Conservation (phyloP, 2,329 filamentous ascomycete species). For the Emydomyces testavorans region DNA sequence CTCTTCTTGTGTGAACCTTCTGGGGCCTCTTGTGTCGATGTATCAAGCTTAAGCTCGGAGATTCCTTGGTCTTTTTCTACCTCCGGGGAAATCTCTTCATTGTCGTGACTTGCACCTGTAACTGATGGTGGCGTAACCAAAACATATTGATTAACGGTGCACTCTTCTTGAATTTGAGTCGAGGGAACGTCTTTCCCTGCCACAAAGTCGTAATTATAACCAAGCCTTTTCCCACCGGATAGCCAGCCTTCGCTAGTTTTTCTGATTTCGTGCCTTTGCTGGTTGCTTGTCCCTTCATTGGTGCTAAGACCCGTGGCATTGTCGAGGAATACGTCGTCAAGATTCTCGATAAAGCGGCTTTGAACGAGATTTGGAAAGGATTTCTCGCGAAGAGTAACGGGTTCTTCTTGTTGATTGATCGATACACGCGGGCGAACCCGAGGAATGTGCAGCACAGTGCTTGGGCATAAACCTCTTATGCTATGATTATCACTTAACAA, state of each 20-base stretch:
- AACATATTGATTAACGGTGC: not conserved
- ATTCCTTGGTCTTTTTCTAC: not conserved
- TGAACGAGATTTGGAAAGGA: slow-evolving; percentile 11
- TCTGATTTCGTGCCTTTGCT: not conserved
- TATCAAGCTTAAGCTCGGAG: not conserved
- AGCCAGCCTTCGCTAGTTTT: slow-evolving; percentile 32
- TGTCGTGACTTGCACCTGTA: not conserved
- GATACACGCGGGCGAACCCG: not conserved
- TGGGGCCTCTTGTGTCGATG: not conserved
- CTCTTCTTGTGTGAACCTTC: not conserved
- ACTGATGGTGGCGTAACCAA: not conserved
- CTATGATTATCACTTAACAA: not conserved
- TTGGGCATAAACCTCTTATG: not conserved
- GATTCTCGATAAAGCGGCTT: slow-evolving; percentile 29
- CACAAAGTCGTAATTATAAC: slow-evolving; percentile 32
- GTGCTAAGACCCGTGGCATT: slow-evolving; percentile 18
- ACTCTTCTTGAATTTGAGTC: not conserved
- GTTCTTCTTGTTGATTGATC: not conserved
- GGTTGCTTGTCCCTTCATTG: not conserved
- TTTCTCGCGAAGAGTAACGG: not conserved
- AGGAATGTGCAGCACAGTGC: not conserved
- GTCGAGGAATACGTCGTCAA: slow-evolving; percentile 25
- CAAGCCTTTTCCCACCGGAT: slow-evolving; percentile 30
- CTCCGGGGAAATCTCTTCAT: not conserved
- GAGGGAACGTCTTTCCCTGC: not conserved